Percentiles rank a stretch among this genome's conserved stretches.
Conservation (phyloP, 2,329 filamentous ascomycete species). For the Camillea tinctor region DNA sequence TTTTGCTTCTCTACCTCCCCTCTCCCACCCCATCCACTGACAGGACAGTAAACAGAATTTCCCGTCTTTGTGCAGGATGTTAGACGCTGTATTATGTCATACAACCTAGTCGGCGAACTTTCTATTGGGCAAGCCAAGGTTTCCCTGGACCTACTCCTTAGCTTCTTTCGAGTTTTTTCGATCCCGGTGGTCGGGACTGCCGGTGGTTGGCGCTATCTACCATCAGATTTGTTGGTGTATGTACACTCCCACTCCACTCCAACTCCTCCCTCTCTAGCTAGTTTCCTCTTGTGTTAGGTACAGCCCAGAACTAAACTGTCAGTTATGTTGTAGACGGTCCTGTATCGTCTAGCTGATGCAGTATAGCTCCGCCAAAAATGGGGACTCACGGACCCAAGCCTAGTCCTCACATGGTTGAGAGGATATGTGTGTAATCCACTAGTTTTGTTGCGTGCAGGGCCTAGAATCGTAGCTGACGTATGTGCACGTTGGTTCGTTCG, state of each 20-base stretch:
- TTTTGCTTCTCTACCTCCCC: too few species aligned
- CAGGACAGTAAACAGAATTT: background rate
- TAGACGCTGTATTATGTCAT: background rate
- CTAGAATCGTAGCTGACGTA: background rate
- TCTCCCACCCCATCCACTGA: too few species aligned
- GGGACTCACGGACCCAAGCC: too few species aligned
- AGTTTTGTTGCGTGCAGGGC: background rate
- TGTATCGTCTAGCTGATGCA: background rate
- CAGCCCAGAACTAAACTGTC: too few species aligned
- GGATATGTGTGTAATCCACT: background rate
- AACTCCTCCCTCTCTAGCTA: too few species aligned
- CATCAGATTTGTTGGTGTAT: too few species aligned
- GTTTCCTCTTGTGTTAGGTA: too few species aligned
- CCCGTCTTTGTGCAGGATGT: background rate
- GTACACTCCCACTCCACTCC: too few species aligned
- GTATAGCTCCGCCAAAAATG: background rate
- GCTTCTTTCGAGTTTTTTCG: too few species aligned
- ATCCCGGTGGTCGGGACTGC: too few species aligned
- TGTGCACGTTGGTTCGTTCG: background rate
- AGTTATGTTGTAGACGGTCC: background rate
- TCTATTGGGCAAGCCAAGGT: background rate
- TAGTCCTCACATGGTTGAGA: background rate
- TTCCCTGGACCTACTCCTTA: background rate
- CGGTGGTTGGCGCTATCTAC: too few species aligned
- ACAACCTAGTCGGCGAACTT: background rate